Conservation (phyloP, 2,329 filamentous ascomycete species). For the Hypoxylon sp. region DNA sequence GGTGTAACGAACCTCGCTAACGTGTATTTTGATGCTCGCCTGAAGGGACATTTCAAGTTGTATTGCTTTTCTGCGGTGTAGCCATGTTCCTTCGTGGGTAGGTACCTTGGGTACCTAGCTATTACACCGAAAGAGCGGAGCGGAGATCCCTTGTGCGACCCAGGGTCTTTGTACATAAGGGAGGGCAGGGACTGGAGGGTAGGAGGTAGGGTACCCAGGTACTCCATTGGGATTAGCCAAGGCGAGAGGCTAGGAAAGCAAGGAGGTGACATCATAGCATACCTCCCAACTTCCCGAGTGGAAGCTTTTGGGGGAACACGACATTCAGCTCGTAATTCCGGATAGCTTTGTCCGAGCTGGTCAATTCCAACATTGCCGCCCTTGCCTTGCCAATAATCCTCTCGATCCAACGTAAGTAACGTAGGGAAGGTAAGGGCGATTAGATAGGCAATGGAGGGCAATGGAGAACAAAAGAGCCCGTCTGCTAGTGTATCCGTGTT, state of each 20-base stretch:
- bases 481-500: constrained; percentile 6
- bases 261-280: constrained; percentile 41
- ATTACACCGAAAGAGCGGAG: constrained; percentile 39
- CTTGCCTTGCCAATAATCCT: constrained; percentile 20
- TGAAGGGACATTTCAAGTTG: background rate
- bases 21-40: background rate
- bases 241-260: constrained; percentile 1
- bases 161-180: constrained; percentile 2
- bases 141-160: constrained; percentile 34
- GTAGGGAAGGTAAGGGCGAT: background rate
- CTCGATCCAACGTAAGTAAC: constrained; percentile 6
- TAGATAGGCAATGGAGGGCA: constrained; percentile 12
- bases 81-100: background rate
- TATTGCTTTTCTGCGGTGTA: constrained; percentile 40
- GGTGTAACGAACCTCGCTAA: constrained; percentile 19
- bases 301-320: constrained; percentile 29
- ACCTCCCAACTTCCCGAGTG: constrained; percentile 32
- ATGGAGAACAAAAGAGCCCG: constrained; percentile 2
- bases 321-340: constrained; percentile 22
- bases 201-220: constrained; percentile 8
- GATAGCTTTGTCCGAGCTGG: constrained; percentile 24
- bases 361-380: constrained; percentile 28
- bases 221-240: constrained; percentile 26
- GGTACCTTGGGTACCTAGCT: background rate
- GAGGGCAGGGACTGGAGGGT: background rate